Base-by-base conservation (phyloP, 2,329 filamentous ascomycete species). In the Didymella exigua region DNA sequence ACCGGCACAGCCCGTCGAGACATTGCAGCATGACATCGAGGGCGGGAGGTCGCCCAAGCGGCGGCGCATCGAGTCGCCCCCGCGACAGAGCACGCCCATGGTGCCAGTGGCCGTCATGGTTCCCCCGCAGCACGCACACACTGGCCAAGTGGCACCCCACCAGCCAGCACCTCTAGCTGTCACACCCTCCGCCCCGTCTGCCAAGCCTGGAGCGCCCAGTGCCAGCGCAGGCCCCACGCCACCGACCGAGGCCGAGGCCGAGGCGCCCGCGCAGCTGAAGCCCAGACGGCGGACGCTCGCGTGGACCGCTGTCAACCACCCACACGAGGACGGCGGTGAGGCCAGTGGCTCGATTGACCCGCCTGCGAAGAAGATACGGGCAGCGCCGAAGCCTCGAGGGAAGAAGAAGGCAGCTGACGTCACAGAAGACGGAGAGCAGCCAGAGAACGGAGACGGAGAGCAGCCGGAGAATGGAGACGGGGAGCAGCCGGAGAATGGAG, bases 221-320 rank as follows among this genome's bases (percentile, higher is more conserved):
- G 6, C 24, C 27, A 33, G 13, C 38, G 40, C 21, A 26, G 26
- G 5, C 3, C 11, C 30, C 9, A 14, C 23, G 5, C 19, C 47
- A 19, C n/a, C 10, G 2, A 14, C 49, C 3, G 40, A 31, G 30
- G 26, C 19, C 18, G 38, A 16, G 11, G 34, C 47, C 11, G 23
- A 52, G 5, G 21, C 60, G 30, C 45, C 49, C 10, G 34, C 61
- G 11, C 50, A 49, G 18, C 59, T 47, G 36, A 48, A 54, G 30
- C 48, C 42, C 24, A 54, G 46, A 19, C 54, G 48, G 27, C 54
- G 53, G 30, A 56, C 38, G 14, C 33, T 61, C 10, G 63, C 68
- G 18, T 74, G 71, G 71, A 56, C 56, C 24, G 57, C 71, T n/a
- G 70, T 74, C 7, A 74, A 74, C 37, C 54, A 66, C 19, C 54